Evolutionary conservation across 2,329 filamentous ascomycete species (phyloP), one percentile per base, ranked within the genome.

Genomic region (Cladosporium halotolerans): DNA sequence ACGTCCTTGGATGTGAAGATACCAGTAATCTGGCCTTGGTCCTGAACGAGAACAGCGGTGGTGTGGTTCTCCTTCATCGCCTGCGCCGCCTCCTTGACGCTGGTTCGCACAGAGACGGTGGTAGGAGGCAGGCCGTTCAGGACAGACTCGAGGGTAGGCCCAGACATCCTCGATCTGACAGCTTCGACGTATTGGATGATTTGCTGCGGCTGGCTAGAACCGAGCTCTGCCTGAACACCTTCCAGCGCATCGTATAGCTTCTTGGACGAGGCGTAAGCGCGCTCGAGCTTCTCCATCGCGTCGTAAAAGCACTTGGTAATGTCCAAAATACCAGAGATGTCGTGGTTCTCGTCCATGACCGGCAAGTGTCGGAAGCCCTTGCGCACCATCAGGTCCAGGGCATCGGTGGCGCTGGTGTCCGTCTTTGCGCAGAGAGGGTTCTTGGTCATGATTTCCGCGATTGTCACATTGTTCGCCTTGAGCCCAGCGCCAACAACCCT

Each of bases 301-400:
- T 99, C 93, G 73, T 99, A 99, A 73, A 99, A 99, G 74, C 93
- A 99, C 74, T 97, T 99, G 54, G 93, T 99, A 64, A 99, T 99
- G 72, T 99, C 93, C 52, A 99, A 77, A 61, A 99, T 91, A 76
- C 93, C 93, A 7, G 91, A 95, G 58, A 99, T 99, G 68, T 99
- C 92, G 73, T 99, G 93, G 72, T 99, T 97, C 77, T 99, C 93
- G 72, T 99, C 93, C 93, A 99, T 99, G 60, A 99, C 93, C 3
- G 93, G 93, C 67, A 99, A 73, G 76, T 99, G 93, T 63, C 93
- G 84, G 78, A 99, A 99, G 14, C 93, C 93, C 75, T 97, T 97
- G 63, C 92, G 82, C 54, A 99, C 93, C 93, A 99, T 99, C 54
- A 97, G 79, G 72, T 99, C 92, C 58, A 99, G 76, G 32, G 93